A percentile compares a stretch with the other conserved stretches of the same genome.
These are phyloP conservation scores for Buddleja alternifolia DNA, from an alignment of 257 asterid genomes.

Conservation along the genomic window DNA sequence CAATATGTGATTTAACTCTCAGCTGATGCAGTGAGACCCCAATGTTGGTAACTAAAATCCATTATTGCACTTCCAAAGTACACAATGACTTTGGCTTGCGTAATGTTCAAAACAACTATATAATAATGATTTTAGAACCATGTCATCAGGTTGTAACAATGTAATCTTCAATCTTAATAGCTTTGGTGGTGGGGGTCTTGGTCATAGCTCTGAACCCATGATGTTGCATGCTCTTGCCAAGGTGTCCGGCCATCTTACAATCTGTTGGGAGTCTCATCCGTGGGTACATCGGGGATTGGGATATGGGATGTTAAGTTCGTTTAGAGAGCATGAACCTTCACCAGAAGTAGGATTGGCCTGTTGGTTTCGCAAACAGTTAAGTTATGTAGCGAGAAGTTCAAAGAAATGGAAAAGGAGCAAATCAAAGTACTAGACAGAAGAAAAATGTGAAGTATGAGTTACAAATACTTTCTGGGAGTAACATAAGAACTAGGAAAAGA, in stretches of 20 bases:
- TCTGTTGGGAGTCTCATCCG: not conserved
- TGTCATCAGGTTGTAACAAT: not conserved
- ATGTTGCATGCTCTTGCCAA: not conserved
- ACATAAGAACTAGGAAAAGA: not conserved
- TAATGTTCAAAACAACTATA: not conserved
- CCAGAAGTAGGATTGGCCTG: not conserved
- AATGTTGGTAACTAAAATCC: not conserved
- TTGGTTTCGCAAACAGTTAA: not conserved
- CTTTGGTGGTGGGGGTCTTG: not conserved
- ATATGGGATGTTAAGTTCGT: not conserved
- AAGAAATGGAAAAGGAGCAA: not conserved
- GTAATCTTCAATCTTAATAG: not conserved
- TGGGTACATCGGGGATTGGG: not conserved
- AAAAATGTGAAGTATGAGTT: not conserved
- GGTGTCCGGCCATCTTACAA: not conserved
- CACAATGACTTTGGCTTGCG: not conserved
- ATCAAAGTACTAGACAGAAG: not conserved
- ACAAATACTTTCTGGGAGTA: not conserved
- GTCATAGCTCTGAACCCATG: not conserved
- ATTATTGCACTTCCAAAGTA: not conserved
- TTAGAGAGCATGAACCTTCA: constrained; percentile 1
- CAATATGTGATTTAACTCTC: not conserved
- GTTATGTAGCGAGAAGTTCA: not conserved
- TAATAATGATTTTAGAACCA: not conserved
- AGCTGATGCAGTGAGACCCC: not conserved